Conservation (phyloP, 805 yeast genomes). For the Priceomyces melissophilus region DNA sequence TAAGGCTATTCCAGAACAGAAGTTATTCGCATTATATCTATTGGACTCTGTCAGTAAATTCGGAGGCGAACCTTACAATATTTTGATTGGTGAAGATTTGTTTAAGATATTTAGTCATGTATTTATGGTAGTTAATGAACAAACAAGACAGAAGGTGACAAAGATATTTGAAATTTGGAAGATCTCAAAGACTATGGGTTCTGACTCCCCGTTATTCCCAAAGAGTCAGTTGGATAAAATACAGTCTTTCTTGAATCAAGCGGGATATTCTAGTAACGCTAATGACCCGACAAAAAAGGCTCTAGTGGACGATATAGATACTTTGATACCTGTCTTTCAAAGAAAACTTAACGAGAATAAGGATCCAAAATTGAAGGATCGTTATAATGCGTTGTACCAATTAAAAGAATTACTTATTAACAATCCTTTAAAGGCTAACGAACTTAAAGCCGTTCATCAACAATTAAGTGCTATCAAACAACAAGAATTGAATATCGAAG, state of each 20-base stretch:
- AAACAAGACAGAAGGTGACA: constrained; percentile 67
- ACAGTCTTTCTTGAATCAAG: constrained; percentile 58
- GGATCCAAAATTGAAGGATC: constrained; percentile 40
- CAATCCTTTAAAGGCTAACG: constrained; percentile 31
- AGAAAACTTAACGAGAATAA: constrained; percentile 32
- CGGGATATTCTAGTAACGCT: constrained; percentile 3
- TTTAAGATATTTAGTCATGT: constrained; percentile 70
- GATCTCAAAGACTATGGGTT: constrained; percentile 51
- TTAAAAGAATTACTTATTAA: constrained; percentile 38
- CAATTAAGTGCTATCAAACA: constrained; percentile 37
- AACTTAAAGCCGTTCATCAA: constrained; percentile 35
- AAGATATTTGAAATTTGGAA: constrained; percentile 89
- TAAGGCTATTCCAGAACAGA: constrained; percentile 77
- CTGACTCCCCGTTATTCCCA: constrained; percentile 72
- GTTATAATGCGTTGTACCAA: constrained; percentile 44
- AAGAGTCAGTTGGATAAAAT: constrained; percentile 65
- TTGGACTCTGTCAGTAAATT: constrained; percentile 90
- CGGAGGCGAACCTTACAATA: constrained; percentile 87
- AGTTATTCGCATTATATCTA: constrained; percentile 78
- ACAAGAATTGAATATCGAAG: constrained; percentile 18
- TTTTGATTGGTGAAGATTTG: constrained; percentile 65
- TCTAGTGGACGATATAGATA: constrained; percentile 33
- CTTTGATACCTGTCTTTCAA: constrained; percentile 42
- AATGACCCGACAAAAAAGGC: constrained; percentile 16
- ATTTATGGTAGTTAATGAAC: constrained; percentile 74